Evolutionary conservation across 768 basidiomycete species (phyloP), one percentile per base, ranked within the genome.

Genomic region (Pisolithus sp.): DNA sequence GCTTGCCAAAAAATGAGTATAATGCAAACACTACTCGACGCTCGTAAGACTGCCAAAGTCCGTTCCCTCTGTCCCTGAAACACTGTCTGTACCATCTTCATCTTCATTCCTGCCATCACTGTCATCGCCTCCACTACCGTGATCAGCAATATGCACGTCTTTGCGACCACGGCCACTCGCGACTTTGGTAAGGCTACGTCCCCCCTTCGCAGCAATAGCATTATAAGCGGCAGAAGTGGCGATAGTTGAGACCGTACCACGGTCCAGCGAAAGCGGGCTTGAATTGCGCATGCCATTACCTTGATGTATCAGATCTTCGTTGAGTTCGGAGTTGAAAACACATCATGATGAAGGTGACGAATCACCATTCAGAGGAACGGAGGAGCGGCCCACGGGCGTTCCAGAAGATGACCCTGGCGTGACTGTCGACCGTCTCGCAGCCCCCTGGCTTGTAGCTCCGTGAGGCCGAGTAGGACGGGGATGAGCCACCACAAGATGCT

Each of bases 41-140:
- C 78, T 79, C 13, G 78, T 79, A 51, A 80, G 69, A 63, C 78
- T 80, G 46, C 71, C 72, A 36, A 68, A 66, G 49, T 76, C 76
- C 9, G 68, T 71, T 28, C 59, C 62, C 46, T 74, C 71, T 37
- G 69, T 72, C 47, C 68, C 74, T 36, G 74, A 71, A 48, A 70
- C 52, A 47, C 74, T 76, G 4, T 59, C 63, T 45, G 67, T 68
- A 45, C 64, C 72, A 52, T 76, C 63, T 26, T 61, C 64, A 45
- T 59, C 62, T 8, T 66, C 63, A 46, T 50, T 52, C 36, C 57
- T 57, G 30, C 57, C 57, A 46, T 62, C 47, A 15, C 47, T 20
- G 13, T 34, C 34, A 13, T 34, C 34, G 12, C 4, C 34, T 13
- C 40, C 18, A 20, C 17, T 7, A 31, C 20, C 31, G n/a, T 24